Conservation (phyloP, 2,329 filamentous ascomycete genomes). For the Colletotrichum karsti region DNA sequence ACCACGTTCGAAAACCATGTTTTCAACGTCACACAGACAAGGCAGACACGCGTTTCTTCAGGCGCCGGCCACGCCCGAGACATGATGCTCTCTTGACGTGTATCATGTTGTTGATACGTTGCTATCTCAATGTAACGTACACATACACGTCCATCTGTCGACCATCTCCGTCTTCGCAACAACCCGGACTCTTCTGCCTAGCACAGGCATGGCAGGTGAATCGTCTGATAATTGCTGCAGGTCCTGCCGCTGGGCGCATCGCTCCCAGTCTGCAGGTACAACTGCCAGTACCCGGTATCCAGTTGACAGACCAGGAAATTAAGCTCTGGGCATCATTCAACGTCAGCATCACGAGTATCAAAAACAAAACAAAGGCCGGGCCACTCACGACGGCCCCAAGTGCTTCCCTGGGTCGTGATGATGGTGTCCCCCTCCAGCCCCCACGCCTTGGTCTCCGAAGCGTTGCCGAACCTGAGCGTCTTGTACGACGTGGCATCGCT, state of each 20-base stretch:
- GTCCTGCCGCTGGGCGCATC: constrained; percentile 55
- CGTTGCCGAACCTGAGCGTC: constrained; percentile 53
- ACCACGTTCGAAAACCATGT: not conserved
- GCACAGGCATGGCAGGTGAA: constrained; percentile 62
- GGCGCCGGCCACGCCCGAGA: not conserved
- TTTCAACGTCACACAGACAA: not conserved
- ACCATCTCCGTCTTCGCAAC: not conserved
- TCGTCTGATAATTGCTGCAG: constrained; percentile 63
- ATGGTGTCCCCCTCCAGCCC: constrained; percentile 55
- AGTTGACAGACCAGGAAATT: constrained; percentile 60
- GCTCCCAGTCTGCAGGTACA: constrained; percentile 62
- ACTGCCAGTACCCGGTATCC: constrained; percentile 53
- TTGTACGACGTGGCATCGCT: constrained; percentile 58
- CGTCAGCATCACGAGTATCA: not conserved
- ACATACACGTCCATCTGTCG: not conserved
- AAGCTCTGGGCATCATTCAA: constrained; percentile 46
- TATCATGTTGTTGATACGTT: not conserved
- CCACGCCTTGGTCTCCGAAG: constrained; percentile 56
- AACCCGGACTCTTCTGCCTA: constrained; percentile 29
- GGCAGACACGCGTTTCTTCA: not conserved
- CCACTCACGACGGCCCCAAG: constrained; percentile 49
- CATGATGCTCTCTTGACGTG: not conserved
- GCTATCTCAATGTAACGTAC: constrained; percentile 18
- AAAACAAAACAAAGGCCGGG: not conserved
- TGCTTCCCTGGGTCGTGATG: constrained; percentile 52